These are phyloP conservation scores for Backusella australiensis DNA, from an alignment of 192 early-diverging fungal species.

Conservation along the genomic window DNA sequence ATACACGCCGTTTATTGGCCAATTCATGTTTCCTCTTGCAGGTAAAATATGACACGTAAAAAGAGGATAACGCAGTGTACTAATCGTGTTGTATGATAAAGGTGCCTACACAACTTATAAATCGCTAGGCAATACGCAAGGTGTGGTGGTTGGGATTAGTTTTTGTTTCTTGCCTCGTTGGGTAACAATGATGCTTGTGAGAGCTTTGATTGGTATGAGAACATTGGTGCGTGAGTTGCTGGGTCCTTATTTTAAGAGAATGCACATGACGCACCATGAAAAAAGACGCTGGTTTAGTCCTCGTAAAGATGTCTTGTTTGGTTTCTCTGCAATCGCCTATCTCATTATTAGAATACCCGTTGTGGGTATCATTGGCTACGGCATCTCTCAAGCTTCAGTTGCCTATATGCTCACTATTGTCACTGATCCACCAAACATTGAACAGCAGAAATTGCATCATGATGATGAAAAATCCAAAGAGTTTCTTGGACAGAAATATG, in stretches of 20 bases:
- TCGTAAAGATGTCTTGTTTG: conserved; percentile 55
- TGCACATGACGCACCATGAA: conserved; percentile 41
- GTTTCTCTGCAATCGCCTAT: conserved; percentile 56
- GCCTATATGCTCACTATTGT: conserved; percentile 33
- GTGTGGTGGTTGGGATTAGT: conserved; percentile 34
- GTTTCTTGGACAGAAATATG: not conserved
- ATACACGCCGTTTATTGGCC: conserved; percentile 49
- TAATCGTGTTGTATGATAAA: not conserved
- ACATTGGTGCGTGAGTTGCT: conserved; percentile 55
- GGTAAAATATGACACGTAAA: conserved; percentile 20
- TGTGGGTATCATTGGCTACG: conserved; percentile 55
- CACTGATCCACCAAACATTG: conserved; percentile 22
- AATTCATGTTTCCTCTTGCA: conserved; percentile 49
- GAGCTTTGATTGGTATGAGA: conserved; percentile 51
- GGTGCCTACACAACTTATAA: conserved; percentile 47
- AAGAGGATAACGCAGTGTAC: not conserved
- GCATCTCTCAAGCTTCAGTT: conserved; percentile 48
- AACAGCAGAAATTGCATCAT: not conserved
- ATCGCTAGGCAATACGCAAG: conserved; percentile 39
- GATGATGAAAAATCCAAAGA: not conserved
- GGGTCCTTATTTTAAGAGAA: conserved; percentile 59
- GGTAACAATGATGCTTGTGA: conserved; percentile 36
- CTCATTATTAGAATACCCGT: conserved; percentile 50
- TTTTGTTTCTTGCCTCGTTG: conserved; percentile 43
- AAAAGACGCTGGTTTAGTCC: conserved; percentile 55